Percentiles rank a stretch among this genome's conserved stretches.
phyloP scores from a whole-genome alignment of 352 stramenopile genomes.

The Globisporangium cylindrosporum region DNA sequence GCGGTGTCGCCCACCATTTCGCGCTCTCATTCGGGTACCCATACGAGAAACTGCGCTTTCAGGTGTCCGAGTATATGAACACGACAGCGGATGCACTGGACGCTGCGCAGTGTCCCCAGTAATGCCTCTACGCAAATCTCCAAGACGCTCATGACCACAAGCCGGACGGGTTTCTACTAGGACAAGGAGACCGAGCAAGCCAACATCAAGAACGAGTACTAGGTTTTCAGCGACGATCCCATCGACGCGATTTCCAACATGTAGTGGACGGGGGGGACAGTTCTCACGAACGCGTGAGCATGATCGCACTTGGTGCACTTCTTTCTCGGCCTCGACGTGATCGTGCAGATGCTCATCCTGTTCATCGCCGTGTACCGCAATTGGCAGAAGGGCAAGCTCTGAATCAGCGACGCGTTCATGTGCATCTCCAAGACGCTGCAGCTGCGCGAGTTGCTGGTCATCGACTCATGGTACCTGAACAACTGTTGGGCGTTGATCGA shows the following conservation, averaged over 20 bases:
- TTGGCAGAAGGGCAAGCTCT: constrained; percentile 25
- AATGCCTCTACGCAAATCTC: constrained; percentile 2
- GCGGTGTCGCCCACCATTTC: constrained; percentile 13
- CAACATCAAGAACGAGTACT: constrained; percentile 18
- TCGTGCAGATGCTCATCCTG: constrained; percentile 36
- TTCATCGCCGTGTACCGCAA: constrained; percentile 32
- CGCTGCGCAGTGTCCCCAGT: constrained; percentile 7
- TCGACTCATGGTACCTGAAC: constrained; percentile 34
- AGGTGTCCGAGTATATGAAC: constrained; percentile 9
- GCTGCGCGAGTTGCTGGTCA: constrained; percentile 28
- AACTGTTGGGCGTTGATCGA: constrained; percentile 35
- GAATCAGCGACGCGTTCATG: constrained; percentile 41
- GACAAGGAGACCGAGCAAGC: constrained; percentile 7
- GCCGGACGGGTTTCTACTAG: constrained; percentile 3
- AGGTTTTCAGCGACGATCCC: background rate
- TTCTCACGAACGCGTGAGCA: constrained; percentile 19
- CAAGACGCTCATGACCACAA: background rate
- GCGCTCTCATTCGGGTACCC: constrained; percentile 27
- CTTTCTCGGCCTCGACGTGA: constrained; percentile 27
- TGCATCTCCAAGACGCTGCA: constrained; percentile 34
- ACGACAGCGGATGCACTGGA: constrained; percentile 6
- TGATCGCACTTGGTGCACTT: constrained; percentile 29
- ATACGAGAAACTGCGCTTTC: constrained; percentile 19
- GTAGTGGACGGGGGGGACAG: background rate
- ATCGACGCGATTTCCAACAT: background rate